Percentiles rank a stretch among this genome's conserved stretches.
Conservation (phyloP, 1,139 yeast species). For the Pichia sorboxylosa region DNA sequence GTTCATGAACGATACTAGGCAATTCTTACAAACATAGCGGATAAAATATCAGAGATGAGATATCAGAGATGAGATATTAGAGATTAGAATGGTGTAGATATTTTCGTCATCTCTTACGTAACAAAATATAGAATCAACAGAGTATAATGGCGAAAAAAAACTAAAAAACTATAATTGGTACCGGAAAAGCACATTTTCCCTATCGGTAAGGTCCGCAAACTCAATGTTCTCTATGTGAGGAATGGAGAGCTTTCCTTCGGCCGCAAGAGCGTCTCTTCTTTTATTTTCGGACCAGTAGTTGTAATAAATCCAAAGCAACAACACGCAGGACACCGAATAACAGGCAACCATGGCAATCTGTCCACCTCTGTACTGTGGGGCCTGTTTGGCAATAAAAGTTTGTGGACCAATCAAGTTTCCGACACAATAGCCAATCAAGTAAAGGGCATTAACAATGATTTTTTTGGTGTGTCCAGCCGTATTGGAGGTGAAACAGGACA, state of each 20-base stretch:
- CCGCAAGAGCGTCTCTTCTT: conserved; percentile 20
- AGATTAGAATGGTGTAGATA: too few relatives aligned
- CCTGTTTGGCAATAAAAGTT: conserved; percentile 32
- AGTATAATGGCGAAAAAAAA: too few relatives aligned
- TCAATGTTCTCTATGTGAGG: conserved; percentile 26
- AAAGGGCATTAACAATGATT: conserved; percentile 44
- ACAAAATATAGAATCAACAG: too few relatives aligned
- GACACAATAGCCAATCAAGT: conserved; percentile 45
- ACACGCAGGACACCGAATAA: conserved; percentile 14
- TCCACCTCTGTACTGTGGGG: conserved; percentile 35
- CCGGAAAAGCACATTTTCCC: conserved; percentile 36
- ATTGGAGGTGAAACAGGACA: conserved; percentile 37
- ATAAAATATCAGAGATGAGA: too few relatives aligned
- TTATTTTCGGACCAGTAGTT: conserved; percentile 20
- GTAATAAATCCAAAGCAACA: conserved; percentile 14
- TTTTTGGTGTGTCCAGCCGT: conserved; percentile 41
- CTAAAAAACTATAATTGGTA: conserved; percentile 26
- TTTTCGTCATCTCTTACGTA: too few relatives aligned
- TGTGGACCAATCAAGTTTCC: conserved; percentile 57
- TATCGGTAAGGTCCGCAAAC: conserved; percentile 42
- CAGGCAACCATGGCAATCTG: conserved; percentile 26
- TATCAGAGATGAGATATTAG: too few relatives aligned
- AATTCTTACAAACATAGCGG: too few relatives aligned
- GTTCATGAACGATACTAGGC: too few relatives aligned
- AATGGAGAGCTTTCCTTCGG: conserved; percentile 18